A percentile compares a stretch with the other conserved stretches of the same genome.
Evolutionary conservation across 768 basidiomycete genomes (phyloP).

Genomic region (Kwoniella bestiolae): DNA sequence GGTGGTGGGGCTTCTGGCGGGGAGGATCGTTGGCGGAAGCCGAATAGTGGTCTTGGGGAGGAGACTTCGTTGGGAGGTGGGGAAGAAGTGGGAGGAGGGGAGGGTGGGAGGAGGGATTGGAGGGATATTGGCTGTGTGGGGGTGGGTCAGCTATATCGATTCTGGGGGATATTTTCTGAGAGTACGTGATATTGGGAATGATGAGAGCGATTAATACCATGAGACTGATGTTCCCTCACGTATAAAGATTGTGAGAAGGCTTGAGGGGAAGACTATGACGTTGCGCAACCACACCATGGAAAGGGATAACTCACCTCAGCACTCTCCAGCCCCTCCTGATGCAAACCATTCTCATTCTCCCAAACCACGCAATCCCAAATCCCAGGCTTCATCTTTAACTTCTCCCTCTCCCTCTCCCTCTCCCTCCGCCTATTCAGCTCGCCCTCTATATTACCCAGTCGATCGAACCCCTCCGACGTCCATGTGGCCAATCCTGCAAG

Average conservation of each 20-base stretch:
- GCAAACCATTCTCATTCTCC: slow-evolving; percentile 11
- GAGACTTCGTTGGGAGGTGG: not conserved
- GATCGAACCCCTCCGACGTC: slow-evolving; percentile 26
- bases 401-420: slow-evolving; percentile 16
- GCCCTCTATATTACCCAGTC: slow-evolving; percentile 16
- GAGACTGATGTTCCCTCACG: too few relatives aligned
- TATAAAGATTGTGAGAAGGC: too few relatives aligned
- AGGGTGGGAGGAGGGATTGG: slow-evolving; percentile 22
- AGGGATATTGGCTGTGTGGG: slow-evolving; percentile 30
- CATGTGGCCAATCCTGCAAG: slow-evolving; percentile 33
- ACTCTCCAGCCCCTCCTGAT: slow-evolving; percentile 24
- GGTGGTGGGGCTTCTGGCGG: not conserved
- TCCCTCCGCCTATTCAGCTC: slow-evolving; percentile 13
- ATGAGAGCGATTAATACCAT: too few relatives aligned
- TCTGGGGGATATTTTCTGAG: too few relatives aligned
- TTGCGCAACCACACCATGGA: too few relatives aligned
- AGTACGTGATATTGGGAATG: too few relatives aligned
- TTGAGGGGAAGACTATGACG: too few relatives aligned
- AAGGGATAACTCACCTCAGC: slow-evolving; percentile 12
- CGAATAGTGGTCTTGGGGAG: slow-evolving; percentile 11
- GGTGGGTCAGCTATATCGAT: too few relatives aligned
- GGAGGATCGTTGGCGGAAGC: slow-evolving; percentile 15
- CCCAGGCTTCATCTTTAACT: slow-evolving; percentile 28
- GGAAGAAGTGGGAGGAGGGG: not conserved
- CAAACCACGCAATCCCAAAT: slow-evolving; percentile 34